phyloP scores from a whole-genome alignment of 768 basidiomycete genomes.

The Macrolepiota fuliginosa region DNA sequence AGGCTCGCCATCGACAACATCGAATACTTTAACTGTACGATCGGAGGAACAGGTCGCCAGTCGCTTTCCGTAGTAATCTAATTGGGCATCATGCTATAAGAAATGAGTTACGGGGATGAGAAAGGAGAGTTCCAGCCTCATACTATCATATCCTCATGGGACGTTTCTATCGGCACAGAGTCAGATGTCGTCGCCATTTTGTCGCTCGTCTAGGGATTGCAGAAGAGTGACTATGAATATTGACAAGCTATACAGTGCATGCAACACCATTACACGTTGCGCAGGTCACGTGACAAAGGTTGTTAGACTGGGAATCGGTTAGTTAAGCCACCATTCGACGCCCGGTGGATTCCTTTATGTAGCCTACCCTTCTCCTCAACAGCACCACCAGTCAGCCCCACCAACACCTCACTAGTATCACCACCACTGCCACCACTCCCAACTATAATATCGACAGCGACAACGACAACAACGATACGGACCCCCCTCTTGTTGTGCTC shows the following conservation, averaged over 20 bases:
- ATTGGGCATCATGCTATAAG: constrained; percentile 89
- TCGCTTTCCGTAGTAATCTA: constrained; percentile 97
- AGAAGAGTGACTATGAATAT: neutral
- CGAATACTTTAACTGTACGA: constrained; percentile 92
- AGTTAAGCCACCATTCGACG: too few relatives aligned
- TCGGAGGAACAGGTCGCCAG: constrained; percentile 97
- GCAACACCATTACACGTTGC: neutral
- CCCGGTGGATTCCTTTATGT: too few relatives aligned
- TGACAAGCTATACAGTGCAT: neutral
- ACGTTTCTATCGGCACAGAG: constrained; percentile 87
- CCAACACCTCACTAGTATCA: too few relatives aligned
- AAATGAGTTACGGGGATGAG: neutral
- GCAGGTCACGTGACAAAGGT: constrained; percentile 8
- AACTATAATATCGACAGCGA: too few relatives aligned
- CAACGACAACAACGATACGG: too few relatives aligned
- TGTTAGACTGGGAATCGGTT: too few relatives aligned
- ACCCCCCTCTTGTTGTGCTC: too few relatives aligned
- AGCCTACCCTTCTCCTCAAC: too few relatives aligned
- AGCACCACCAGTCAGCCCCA: too few relatives aligned
- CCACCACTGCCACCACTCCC: too few relatives aligned
- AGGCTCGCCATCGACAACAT: constrained; percentile 86
- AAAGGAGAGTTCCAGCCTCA: constrained; percentile 27
- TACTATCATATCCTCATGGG: constrained; percentile 99
- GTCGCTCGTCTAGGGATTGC: too few relatives aligned
- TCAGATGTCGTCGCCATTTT: constrained; percentile 50